Evolutionary conservation across 2,329 filamentous ascomycete species (phyloP).

Genomic region (Curvularia sp.): DNA sequence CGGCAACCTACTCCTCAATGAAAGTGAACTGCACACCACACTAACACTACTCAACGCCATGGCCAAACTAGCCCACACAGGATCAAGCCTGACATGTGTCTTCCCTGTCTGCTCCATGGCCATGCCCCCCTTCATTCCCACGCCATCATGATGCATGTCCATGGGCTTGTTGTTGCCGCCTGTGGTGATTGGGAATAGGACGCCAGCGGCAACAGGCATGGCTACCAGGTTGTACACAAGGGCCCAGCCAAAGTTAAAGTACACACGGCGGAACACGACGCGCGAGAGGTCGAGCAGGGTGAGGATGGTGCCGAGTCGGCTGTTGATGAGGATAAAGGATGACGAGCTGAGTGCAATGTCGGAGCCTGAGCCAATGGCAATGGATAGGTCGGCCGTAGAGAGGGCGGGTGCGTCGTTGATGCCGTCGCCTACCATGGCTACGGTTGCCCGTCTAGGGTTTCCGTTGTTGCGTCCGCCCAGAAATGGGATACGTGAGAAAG

Average conservation of each 20-base stretch:
- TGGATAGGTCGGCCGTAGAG: conserved; percentile 80
- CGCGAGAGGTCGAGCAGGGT: conserved; percentile 75
- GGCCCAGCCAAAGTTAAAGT: conserved; percentile 87
- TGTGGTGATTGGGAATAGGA: conserved; percentile 69
- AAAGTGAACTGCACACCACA: conserved; percentile 82
- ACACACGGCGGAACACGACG: conserved; percentile 77
- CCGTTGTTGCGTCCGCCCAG: conserved; percentile 6
- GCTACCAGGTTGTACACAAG: conserved; percentile 80
- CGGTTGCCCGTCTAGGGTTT: conserved; percentile 58
- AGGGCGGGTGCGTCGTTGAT: conserved; percentile 87
- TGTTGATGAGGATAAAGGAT: conserved; percentile 80
- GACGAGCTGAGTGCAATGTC: conserved; percentile 84
- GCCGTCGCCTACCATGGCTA: conserved; percentile 87
- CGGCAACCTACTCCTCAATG: conserved; percentile 63
- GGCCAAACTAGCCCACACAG: conserved; percentile 86
- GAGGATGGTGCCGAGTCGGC: conserved; percentile 72
- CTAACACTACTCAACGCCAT: conserved; percentile 94
- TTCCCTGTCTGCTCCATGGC: conserved; percentile 52
- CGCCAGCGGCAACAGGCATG: conserved; percentile 81
- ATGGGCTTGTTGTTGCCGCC: conserved; percentile 55
- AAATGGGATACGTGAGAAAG: conserved; percentile 28
- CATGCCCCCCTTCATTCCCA: conserved; percentile 43
- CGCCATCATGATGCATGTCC: conserved; percentile 44
- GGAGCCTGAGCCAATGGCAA: conserved; percentile 80
- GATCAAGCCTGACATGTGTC: conserved; percentile 70